These are phyloP conservation scores for Dictyostelium capitatum DNA, from an alignment of 78 protist genomes.

Conservation along the genomic window DNA sequence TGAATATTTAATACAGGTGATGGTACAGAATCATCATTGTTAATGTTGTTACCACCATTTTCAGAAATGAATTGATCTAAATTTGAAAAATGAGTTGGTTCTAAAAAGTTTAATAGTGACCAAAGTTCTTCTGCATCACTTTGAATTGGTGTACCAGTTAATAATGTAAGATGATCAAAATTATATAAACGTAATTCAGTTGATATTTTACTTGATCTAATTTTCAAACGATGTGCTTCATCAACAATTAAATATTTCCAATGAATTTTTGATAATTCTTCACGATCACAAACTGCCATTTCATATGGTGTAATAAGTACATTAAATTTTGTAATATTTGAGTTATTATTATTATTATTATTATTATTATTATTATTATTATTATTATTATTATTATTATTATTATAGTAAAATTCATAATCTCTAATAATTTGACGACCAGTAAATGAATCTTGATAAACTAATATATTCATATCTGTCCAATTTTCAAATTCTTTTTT, in stretches of 20 bases:
- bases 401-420: constrained; percentile 63
- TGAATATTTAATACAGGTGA: no score
- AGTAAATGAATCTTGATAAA: constrained; percentile 80
- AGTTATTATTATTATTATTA: background rate
- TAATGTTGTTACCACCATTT: no score
- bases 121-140: constrained; percentile 93
- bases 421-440: constrained; percentile 63
- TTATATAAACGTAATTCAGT: constrained; percentile 56
- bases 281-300: constrained; percentile 76
- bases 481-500: constrained; percentile 88
- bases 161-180: constrained; percentile 73
- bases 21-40: no score
- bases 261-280: constrained; percentile 45
- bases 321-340: constrained; percentile 81
- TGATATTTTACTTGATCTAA: constrained; percentile 77
- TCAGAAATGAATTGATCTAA: constrained; percentile 77
- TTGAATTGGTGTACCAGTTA: constrained; percentile 96
- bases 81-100: constrained; percentile 65
- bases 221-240: constrained; percentile 94
- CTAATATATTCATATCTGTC: constrained; percentile 41
- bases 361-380: background rate
- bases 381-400: background rate
- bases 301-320: constrained; percentile 95
- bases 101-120: constrained; percentile 90
- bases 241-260: constrained; percentile 92